A percentile compares a stretch with the other conserved stretches of the same genome.
These are phyloP conservation scores for Pleurozium schreberi DNA, from an alignment of 225 moss, liverwort and hornwort species.

Conservation along the genomic window DNA sequence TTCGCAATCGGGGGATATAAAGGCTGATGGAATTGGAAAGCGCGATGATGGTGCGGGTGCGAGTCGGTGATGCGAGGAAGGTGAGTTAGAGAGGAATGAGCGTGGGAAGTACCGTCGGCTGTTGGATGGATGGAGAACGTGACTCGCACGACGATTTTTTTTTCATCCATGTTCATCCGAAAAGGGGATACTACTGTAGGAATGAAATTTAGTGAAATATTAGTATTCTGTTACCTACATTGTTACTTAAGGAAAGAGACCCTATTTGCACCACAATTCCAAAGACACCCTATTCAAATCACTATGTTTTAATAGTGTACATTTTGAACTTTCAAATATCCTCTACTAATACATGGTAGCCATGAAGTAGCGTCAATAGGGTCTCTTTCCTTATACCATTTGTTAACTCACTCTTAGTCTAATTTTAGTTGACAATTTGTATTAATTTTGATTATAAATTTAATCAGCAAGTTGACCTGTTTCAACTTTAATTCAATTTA, in stretches of 20 bases:
- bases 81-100: neutral
- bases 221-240: too few species aligned
- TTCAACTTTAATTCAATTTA: neutral
- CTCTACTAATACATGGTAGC: neutral
- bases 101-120: neutral
- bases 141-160: neutral
- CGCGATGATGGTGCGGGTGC: neutral
- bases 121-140: neutral
- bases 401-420: neutral
- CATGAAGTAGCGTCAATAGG: neutral
- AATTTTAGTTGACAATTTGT: neutral
- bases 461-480: neutral
- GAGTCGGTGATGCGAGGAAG: neutral
- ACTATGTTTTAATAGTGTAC: neutral
- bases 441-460: too few species aligned
- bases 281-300: accelerated
- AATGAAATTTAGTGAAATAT: neutral
- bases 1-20: neutral
- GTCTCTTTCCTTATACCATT: neutral
- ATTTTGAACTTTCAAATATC: neutral
- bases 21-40: neutral
- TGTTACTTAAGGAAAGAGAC: too few species aligned
- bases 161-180: neutral
- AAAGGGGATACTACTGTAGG: neutral
- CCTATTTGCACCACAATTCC: neutral